Conservation (phyloP, 163 green algal genomes). For the Scenedesmus sp. region DNA sequence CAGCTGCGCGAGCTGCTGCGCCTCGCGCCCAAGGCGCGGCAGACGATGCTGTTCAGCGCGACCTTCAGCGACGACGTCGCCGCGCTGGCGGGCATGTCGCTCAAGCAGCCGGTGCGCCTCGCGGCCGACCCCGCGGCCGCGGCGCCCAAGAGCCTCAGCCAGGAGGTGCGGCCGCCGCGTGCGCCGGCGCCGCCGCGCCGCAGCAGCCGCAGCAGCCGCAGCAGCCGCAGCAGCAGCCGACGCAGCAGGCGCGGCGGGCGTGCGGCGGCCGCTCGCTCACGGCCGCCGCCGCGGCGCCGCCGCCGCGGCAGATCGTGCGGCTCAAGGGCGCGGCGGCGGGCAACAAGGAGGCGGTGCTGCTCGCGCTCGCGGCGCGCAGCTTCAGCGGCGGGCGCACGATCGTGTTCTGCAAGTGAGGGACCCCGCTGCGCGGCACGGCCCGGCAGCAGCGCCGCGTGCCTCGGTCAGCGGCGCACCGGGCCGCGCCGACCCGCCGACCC, state of each 20-base stretch:
- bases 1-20: conserved; percentile 87
- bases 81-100: conserved; percentile 79
- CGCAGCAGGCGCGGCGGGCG: neutral
- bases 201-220: too few species aligned
- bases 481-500: neutral
- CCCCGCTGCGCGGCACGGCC: too few species aligned
- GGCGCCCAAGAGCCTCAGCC: conserved; percentile 78
- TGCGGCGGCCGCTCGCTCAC: too few species aligned
- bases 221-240: conserved; percentile 5
- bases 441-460: too few species aligned
- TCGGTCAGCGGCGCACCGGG: too few species aligned
- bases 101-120: conserved; percentile 91
- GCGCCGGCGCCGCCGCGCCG: neutral
- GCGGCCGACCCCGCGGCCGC: conserved; percentile 82
- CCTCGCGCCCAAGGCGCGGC: conserved; percentile 83
- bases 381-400: conserved; percentile 85
- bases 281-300: conserved; percentile 23
- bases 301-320: conserved; percentile 26
- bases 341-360: conserved; percentile 89
- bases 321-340: conserved; percentile 45
- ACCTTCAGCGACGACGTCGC: conserved; percentile 93
- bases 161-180: conserved; percentile 80
- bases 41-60: conserved; percentile 97
- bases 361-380: conserved; percentile 82
- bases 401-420: conserved; percentile 82